A percentile compares a stretch with the other conserved stretches of the same genome.
Evolutionary conservation across 345 rosid genomes (phyloP).

Genomic region (Odontarrhena argentea): DNA sequence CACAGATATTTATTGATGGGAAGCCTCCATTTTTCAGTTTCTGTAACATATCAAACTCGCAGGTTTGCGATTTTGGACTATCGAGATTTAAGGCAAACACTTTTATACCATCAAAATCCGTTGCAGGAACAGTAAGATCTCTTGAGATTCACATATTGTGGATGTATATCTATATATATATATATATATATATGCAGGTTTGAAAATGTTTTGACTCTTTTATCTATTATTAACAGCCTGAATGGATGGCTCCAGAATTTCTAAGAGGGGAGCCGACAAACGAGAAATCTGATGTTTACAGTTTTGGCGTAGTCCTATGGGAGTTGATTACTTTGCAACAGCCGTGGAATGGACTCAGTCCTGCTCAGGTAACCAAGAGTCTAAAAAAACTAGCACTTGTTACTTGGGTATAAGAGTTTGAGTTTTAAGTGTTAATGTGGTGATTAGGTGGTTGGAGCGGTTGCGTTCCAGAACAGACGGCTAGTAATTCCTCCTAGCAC

Average conservation of each 20-base stretch:
- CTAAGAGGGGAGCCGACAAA: constrained; percentile 97
- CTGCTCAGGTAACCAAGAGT: constrained; percentile 74
- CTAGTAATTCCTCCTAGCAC: constrained; percentile 74
- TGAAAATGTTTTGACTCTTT: constrained; percentile 40
- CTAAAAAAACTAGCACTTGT: background rate
- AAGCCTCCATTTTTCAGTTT: background rate
- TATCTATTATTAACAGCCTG: constrained; percentile 73
- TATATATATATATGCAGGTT: constrained; percentile 27
- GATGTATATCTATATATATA: too few species aligned
- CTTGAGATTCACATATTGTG: constrained; percentile 9
- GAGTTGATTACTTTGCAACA: constrained; percentile 88
- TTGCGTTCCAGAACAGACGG: constrained; percentile 96
- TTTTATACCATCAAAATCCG: constrained; percentile 87
- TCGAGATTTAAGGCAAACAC: constrained; percentile 95
- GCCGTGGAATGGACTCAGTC: constrained; percentile 94
- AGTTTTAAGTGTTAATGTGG: background rate
- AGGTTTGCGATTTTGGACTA: constrained; percentile 97
- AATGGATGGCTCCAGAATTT: constrained; percentile 99
- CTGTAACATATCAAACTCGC: constrained; percentile 17
- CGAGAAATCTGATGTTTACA: constrained; percentile 93
- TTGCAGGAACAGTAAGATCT: constrained; percentile 91
- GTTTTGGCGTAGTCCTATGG: constrained; percentile 94
- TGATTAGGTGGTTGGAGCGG: constrained; percentile 94
- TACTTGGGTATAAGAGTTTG: too few species aligned
- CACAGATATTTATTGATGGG: background rate